Conservation (phyloP, 768 basidiomycete genomes). For the Hydnomerulius pinastri region DNA sequence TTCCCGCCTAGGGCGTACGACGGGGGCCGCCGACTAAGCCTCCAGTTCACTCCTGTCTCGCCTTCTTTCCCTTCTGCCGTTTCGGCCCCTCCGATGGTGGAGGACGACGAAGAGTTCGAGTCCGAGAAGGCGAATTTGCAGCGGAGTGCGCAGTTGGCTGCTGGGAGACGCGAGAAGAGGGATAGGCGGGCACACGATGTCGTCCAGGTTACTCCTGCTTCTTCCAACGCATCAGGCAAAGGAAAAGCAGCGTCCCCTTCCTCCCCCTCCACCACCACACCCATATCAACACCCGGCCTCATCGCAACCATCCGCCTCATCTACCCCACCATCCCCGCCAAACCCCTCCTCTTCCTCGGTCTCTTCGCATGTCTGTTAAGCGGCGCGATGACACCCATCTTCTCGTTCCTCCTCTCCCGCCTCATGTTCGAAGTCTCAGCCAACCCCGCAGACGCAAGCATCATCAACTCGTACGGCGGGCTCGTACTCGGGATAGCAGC, state of each 20-base stretch:
- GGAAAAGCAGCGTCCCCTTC: neutral
- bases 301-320: slow-evolving; percentile 49
- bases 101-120: slow-evolving; percentile 44
- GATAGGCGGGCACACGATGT: slow-evolving; percentile 11
- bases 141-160: slow-evolving; percentile 41
- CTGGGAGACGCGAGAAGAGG: slow-evolving; percentile 35
- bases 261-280: neutral
- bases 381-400: slow-evolving; percentile 88
- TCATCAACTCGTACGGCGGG: slow-evolving; percentile 71
- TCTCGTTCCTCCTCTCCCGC: slow-evolving; percentile 85
- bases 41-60: slow-evolving; percentile 67
- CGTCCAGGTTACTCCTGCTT: neutral
- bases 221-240: slow-evolving; percentile 10
- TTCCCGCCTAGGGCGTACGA: slow-evolving; percentile 31
- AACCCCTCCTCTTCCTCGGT: slow-evolving; percentile 69
- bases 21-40: slow-evolving; percentile 43
- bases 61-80: slow-evolving; percentile 32
- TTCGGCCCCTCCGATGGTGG: slow-evolving; percentile 23
- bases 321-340: slow-evolving; percentile 75
- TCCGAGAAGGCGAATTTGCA: slow-evolving; percentile 46
- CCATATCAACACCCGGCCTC: slow-evolving; percentile 22
- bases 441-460: slow-evolving; percentile 59
- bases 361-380: slow-evolving; percentile 66
- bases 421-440: slow-evolving; percentile 77
- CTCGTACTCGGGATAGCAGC: slow-evolving; percentile 75